Base-by-base conservation (phyloP, 2,329 filamentous ascomycete genomes). In the Talaromyces sp. region DNA sequence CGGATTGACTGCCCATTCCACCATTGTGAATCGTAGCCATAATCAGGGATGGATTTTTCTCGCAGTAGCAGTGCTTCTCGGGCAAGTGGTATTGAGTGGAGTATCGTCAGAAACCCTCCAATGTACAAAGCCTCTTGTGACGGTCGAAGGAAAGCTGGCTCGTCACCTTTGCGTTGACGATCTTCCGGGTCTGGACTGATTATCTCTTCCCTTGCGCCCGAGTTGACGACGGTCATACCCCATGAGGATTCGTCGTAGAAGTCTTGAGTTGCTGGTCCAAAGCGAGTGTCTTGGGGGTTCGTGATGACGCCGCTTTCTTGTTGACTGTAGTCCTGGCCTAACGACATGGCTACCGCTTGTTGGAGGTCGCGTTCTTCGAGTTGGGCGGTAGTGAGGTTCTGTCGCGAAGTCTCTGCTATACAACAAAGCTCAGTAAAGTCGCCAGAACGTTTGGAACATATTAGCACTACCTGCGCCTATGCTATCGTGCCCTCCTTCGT, bases 61-160 rank as follows among this genome's bases (percentile, higher is more conserved):
- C 78, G 74, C 40, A 78, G 67, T 11, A 86, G 68, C 9, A 87
- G 73, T 8, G 80, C 79, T 65, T 85, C 82, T 57, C 83, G 77
- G 19, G 80, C 81, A 31, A 81, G 70, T 3, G 84, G 83, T 57
- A 87, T 84, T 19, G 80, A 77, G 65, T 85, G 82, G n/a, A 84
- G 75, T 59, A 87, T 85, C 5, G 83, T 84, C 43, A 87, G 65
- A 19, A 86, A 71, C 3, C 79, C 80, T 28, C 81, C 78, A n/a
- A 85, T 71, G 64, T 83, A 82, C 58, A 81, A 76, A 41, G 73
- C 75, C 43, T 78, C 75, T 11, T 78, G 74, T 2, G 80, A 73
- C 15, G 81, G 82, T 58, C 84, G 84, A 53, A 87, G 70, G 59
- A 86, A 82, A 15, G 78, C 78, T 13, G 84, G 84, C 61, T 82